Percentiles rank a stretch among this genome's conserved stretches.
phyloP scores from a whole-genome alignment of 176 grass and related monocot species.

The Zoysia pacifica region DNA sequence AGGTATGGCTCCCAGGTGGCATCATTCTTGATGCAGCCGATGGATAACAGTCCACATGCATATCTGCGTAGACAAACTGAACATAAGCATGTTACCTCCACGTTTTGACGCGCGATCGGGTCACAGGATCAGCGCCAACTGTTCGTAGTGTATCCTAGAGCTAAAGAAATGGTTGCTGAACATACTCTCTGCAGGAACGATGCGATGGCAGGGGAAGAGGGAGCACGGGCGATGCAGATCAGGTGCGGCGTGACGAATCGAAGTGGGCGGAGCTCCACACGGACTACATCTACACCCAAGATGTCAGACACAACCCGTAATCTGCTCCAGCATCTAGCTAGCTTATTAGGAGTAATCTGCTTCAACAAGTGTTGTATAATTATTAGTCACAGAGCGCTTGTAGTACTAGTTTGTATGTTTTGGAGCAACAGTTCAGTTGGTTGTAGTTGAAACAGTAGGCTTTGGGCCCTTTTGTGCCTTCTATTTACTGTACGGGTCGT shows the following conservation, averaged over 20 bases:
- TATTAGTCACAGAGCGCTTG: not conserved
- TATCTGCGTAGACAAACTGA: too few relatives aligned
- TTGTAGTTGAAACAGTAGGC: not conserved
- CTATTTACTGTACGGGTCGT: not conserved
- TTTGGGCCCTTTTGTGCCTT: not conserved
- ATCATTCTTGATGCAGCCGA: slow-evolving; percentile 21
- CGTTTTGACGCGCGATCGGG: not conserved
- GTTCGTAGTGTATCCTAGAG: not conserved
- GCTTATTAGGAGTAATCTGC: not conserved
- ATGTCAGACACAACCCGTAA: slow-evolving; percentile 41
- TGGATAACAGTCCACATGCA: not conserved
- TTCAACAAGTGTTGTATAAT: not conserved
- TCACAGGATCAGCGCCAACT: not conserved
- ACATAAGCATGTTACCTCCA: not conserved
- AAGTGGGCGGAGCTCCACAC: slow-evolving; percentile 55
- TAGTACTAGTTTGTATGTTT: not conserved
- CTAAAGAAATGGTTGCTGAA: not conserved
- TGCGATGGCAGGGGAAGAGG: not conserved
- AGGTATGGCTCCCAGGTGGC: not conserved
- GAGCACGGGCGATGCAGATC: not conserved
- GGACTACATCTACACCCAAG: slow-evolving; percentile 64
- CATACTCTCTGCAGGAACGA: slow-evolving; percentile 34
- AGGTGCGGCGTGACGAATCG: not conserved
- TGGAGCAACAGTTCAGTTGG: not conserved
- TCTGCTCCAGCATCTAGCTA: not conserved